Conservation (phyloP, 305 asterid species). For the Ruellia speciosa region DNA sequence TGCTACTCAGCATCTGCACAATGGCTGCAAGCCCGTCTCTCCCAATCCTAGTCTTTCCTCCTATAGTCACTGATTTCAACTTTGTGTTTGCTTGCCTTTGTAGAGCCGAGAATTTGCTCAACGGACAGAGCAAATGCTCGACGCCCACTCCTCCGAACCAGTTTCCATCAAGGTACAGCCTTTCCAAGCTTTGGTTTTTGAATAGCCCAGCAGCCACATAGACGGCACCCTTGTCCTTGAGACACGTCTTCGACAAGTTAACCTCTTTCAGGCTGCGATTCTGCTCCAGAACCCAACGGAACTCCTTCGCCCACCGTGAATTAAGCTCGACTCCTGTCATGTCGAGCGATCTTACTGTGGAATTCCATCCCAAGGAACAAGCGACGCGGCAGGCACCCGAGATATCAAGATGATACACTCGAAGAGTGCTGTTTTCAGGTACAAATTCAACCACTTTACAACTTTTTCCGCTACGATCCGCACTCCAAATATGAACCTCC, state of each 20-base stretch:
- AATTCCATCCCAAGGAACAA: constrained; percentile 60
- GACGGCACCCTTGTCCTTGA: constrained; percentile 61
- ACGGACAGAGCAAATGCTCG: constrained; percentile 77
- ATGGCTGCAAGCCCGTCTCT: constrained; percentile 60
- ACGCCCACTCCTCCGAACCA: constrained; percentile 56
- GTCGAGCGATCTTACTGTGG: constrained; percentile 63
- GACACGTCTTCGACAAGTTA: constrained; percentile 44
- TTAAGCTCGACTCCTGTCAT: constrained; percentile 59
- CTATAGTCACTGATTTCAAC: constrained; percentile 50
- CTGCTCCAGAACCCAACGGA: constrained; percentile 74
- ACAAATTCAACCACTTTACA: constrained; percentile 55
- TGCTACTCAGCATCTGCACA: constrained; percentile 55
- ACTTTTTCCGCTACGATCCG: constrained; percentile 26
- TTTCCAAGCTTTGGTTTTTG: constrained; percentile 59
- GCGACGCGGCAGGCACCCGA: constrained; percentile 57
- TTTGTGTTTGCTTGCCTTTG: constrained; percentile 66
- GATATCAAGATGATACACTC: constrained; percentile 37
- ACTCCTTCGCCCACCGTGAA: constrained; percentile 74
- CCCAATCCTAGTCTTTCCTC: constrained; percentile 69
- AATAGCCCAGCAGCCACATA: constrained; percentile 83
- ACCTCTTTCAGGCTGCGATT: constrained; percentile 55
- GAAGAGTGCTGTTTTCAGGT: constrained; percentile 46
- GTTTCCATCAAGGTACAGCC: constrained; percentile 53
- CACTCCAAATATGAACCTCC: constrained; percentile 75
- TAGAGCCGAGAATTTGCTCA: constrained; percentile 62